phyloP scores from a whole-genome alignment of 495 filamentous ascomycete species.

The Lophium mytilinum region DNA sequence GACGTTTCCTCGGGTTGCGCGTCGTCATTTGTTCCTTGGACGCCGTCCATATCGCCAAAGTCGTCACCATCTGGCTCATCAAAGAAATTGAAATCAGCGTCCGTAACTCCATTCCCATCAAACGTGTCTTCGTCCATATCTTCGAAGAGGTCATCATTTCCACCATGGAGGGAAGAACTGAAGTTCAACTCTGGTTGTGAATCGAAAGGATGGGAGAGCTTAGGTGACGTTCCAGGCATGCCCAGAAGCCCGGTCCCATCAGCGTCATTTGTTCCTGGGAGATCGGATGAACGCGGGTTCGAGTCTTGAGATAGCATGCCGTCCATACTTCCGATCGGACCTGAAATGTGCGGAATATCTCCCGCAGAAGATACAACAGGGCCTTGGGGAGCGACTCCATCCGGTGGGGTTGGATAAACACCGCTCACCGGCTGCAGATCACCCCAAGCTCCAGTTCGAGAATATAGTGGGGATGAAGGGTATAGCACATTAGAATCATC shows the following conservation, averaged over 20 bases:
- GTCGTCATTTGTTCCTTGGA: constrained; percentile 1
- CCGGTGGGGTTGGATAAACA: constrained; percentile 84
- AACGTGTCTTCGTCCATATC: constrained; percentile 40
- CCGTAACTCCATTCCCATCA: constrained; percentile 58
- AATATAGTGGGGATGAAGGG: constrained; percentile 25
- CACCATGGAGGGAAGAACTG: constrained; percentile 1
- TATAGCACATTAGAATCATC: constrained; percentile 9
- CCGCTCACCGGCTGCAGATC: constrained; percentile 29
- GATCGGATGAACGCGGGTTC: constrained; percentile 8
- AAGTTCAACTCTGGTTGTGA: constrained; percentile 3
- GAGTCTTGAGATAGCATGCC: constrained; percentile 2
- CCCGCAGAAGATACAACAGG: constrained; percentile 1
- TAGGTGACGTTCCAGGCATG: constrained; percentile 9
- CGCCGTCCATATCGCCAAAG: constrained; percentile 8
- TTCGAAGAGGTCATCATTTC: constrained; percentile 62
- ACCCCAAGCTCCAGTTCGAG: constrained; percentile 18
- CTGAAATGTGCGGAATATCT: constrained; percentile 8
- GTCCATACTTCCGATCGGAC: constrained; percentile 2
- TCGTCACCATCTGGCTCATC: constrained; percentile 51
- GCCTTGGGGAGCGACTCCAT: constrained; percentile 48
- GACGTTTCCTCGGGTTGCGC: not conserved
- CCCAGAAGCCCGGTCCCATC: not conserved
- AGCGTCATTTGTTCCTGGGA: constrained; percentile 10
- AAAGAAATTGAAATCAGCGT: constrained; percentile 88
- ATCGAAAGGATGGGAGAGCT: constrained; percentile 5